A percentile compares a stretch with the other conserved stretches of the same genome.
Conservation (phyloP, 2,329 filamentous ascomycete genomes). For the Aspergillus luchuensis region DNA sequence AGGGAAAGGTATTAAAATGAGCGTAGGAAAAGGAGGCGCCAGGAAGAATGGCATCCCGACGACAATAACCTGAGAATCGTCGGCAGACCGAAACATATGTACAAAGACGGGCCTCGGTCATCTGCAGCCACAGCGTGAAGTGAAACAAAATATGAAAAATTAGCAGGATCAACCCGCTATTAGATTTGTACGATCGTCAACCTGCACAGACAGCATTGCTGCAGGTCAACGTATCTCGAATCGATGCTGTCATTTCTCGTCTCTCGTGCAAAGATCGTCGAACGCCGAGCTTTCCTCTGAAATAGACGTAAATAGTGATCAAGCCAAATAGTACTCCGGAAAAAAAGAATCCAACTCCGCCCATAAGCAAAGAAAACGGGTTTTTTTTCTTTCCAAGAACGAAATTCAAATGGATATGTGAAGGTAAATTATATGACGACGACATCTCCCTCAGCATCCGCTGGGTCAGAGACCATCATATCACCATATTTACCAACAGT, state of each 20-base stretch:
- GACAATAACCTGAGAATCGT: constrained; percentile 16
- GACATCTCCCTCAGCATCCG: constrained; percentile 49
- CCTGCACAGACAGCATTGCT: constrained; percentile 15
- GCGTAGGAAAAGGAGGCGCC: constrained; percentile 3
- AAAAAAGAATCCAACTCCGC: constrained; percentile 34
- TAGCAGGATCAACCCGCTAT: constrained; percentile 28
- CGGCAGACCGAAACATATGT: constrained; percentile 21
- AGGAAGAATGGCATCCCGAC: constrained; percentile 3
- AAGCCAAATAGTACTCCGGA: constrained; percentile 28
- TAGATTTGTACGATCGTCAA: constrained; percentile 24
- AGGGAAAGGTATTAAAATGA: constrained; percentile 14
- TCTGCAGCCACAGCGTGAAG: constrained; percentile 10
- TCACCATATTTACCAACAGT: constrained; percentile 48
- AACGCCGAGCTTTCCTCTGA: constrained; percentile 29
- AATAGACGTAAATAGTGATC: constrained; percentile 24
- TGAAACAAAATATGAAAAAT: constrained; percentile 11
- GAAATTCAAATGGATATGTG: constrained; percentile 17
- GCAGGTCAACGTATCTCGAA: constrained; percentile 21
- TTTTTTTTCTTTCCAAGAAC: constrained; percentile 22
- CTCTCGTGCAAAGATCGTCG: constrained; percentile 33
- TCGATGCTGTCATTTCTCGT: constrained; percentile 35
- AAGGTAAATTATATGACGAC: constrained; percentile 43
- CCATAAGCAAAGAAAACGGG: constrained; percentile 23
- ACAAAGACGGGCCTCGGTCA: constrained; percentile 19
- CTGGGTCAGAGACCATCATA: constrained; percentile 49